These are phyloP conservation scores for Cladosporium sp. DNA, from an alignment of 2,329 filamentous ascomycete genomes.

Conservation along the genomic window DNA sequence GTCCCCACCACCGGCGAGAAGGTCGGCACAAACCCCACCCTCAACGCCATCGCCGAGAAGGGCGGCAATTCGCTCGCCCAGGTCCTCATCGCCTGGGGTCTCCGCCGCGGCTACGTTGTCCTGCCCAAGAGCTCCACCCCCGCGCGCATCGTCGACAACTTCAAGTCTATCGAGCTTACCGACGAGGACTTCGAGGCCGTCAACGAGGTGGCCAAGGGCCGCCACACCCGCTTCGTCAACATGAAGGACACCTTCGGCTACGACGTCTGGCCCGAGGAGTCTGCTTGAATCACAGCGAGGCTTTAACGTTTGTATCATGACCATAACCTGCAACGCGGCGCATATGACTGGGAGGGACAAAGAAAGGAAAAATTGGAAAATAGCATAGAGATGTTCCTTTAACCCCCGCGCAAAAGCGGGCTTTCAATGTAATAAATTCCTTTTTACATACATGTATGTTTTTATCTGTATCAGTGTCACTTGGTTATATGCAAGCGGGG, in stretches of 20 bases:
- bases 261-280: slow-evolving; percentile 57
- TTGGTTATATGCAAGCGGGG: background rate
- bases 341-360: background rate
- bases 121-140: slow-evolving; percentile 70
- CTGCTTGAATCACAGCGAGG: slow-evolving; percentile 14
- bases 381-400: slow-evolving; percentile 10
- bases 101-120: slow-evolving; percentile 65
- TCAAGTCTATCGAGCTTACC: slow-evolving; percentile 59
- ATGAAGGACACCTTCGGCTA: slow-evolving; percentile 81
- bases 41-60: slow-evolving; percentile 60
- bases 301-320: slow-evolving; percentile 16
- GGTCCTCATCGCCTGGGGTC: slow-evolving; percentile 65
- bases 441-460: background rate
- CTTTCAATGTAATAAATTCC: background rate
- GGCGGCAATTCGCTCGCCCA: slow-evolving; percentile 60
- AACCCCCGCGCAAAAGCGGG: background rate
- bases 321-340: background rate
- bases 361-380: background rate
- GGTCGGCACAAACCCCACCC: slow-evolving; percentile 58
- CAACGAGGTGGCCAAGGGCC: slow-evolving; percentile 63
- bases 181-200: slow-evolving; percentile 59
- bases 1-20: slow-evolving; percentile 68
- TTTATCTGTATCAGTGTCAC: background rate
- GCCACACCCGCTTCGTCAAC: slow-evolving; percentile 73
- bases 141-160: slow-evolving; percentile 67